Conservation (phyloP, 257 asterid genomes). For the Avicennia marina region DNA sequence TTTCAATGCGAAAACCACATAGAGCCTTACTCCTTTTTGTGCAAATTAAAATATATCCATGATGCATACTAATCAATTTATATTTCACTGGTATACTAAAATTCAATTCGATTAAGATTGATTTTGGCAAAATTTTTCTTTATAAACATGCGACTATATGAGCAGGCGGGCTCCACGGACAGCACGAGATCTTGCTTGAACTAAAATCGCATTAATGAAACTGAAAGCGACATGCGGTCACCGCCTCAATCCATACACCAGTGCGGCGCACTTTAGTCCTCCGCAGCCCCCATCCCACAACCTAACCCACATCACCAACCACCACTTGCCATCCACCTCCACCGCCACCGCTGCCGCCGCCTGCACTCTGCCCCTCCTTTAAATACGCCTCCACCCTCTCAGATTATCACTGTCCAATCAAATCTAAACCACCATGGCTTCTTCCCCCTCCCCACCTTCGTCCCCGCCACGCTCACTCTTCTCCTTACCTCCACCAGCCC, state of each 20-base stretch:
- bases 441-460: conserved; percentile 26
- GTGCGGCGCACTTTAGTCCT: conserved; percentile 21
- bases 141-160: not conserved
- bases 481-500: conserved; percentile 16
- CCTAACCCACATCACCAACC: conserved; percentile 7
- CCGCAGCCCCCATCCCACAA: conserved; percentile 17
- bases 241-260: conserved; percentile 18
- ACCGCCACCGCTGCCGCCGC: conserved; percentile 8
- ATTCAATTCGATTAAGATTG: too few species aligned
- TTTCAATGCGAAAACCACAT: too few species aligned
- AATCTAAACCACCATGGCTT: conserved; percentile 19
- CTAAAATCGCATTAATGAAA: too few species aligned
- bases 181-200: conserved; percentile 2
- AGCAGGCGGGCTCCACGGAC: not conserved
- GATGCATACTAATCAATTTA: too few species aligned
- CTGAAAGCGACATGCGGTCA: conserved; percentile 20
- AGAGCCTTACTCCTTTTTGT: too few species aligned
- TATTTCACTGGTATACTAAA: too few species aligned
- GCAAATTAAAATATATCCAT: too few species aligned
- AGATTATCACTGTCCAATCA: not conserved
- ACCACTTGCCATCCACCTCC: conserved; percentile 1
- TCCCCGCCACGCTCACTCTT: conserved; percentile 19
- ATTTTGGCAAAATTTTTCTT: too few species aligned
- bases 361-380: not conserved
- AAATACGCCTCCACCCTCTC: not conserved